These are phyloP conservation scores for Metschnikowia lachancei DNA, from an alignment of 805 yeast species.

Conservation along the genomic window DNA sequence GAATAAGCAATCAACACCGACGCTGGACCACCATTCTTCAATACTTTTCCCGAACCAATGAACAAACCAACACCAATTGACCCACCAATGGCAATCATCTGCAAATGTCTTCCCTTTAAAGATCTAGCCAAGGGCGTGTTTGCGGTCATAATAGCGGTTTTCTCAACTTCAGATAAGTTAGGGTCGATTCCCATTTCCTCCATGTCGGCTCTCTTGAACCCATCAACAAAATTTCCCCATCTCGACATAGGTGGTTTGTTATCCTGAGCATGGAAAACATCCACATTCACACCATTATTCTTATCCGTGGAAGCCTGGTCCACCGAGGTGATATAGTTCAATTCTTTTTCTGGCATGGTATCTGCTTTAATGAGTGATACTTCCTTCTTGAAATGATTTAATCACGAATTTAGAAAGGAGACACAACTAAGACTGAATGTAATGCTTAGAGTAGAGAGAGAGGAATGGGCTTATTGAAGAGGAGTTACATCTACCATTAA, in stretches of 20 bases:
- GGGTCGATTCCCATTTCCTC: slow-evolving; percentile 44
- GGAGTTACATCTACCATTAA: too few species aligned
- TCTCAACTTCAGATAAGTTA: slow-evolving; percentile 38
- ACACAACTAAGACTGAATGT: too few species aligned
- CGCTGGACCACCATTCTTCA: slow-evolving; percentile 70
- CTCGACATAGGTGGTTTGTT: slow-evolving; percentile 12
- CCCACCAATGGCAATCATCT: too few species aligned
- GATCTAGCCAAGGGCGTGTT: slow-evolving; percentile 55
- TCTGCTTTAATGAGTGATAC: not conserved
- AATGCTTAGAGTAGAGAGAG: too few species aligned
- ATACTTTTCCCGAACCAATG: slow-evolving; percentile 66
- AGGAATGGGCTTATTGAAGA: too few species aligned
- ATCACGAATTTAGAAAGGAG: too few species aligned
- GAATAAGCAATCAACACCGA: slow-evolving; percentile 40
- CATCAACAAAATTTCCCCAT: slow-evolving; percentile 27
- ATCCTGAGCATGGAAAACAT: slow-evolving; percentile 25
- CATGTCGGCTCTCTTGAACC: slow-evolving; percentile 32
- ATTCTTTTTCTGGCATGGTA: slow-evolving; percentile 40
- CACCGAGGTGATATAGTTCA: slow-evolving; percentile 37
- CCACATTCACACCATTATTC: slow-evolving; percentile 35
- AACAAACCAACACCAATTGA: slow-evolving; percentile 81
- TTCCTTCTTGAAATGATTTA: too few species aligned
- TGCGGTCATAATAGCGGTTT: slow-evolving; percentile 49
- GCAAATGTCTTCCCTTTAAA: slow-evolving; percentile 56
- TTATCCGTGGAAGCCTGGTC: slow-evolving; percentile 36